Evolutionary conservation across 257 asterid species (phyloP), one percentile per base, ranked within the genome.

Genomic region (Solanum rostratum): DNA sequence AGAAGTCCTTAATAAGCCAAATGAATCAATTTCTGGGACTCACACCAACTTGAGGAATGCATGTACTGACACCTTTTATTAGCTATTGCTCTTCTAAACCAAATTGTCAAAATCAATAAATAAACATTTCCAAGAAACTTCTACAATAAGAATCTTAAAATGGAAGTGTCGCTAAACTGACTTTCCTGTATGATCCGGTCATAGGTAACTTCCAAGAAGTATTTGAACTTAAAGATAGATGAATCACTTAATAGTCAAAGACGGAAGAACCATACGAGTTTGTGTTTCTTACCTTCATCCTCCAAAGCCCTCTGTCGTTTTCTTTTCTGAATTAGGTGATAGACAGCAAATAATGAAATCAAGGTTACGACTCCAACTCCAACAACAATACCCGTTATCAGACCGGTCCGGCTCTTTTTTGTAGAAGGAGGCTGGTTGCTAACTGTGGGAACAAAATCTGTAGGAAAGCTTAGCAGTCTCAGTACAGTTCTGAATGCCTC

Each of bases 401-500:
- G 62, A 76, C 97, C 94, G 9, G 94, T 87, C 53, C 45, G 81
- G 59, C 84, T 91, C 84, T 80, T 88, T 53, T 83, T 68, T 29
- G 65, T 79, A 62, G 83, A 63, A 55, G 89, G 94, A 83, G 95
- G 92, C 50, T 49, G 87, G 85, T 95, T 91, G 57, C 88, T 68
- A 43, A 92, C 97, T 15, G 50, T 82, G 30, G 98, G 95, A 29
- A 53, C 39, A 53, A 95, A 93, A 88, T 93, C 97, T 95, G 90
- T 27, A 52, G 52, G 85, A 86, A 39, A 84, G 76, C 46, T n/a
- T 12, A 10, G 46, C 33, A 49, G 43, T 53, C 19, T 79, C n/a
- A 53, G 30, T 69, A 49, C 29, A 79, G 50, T 43, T 20, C 39
- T 82, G 33, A n/a, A 45, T 49, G 43, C 45, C 60, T 49, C 81